Evolutionary conservation across 345 rosid species (phyloP), one percentile per base, ranked within the genome.

Genomic region (Brassica carinata): DNA sequence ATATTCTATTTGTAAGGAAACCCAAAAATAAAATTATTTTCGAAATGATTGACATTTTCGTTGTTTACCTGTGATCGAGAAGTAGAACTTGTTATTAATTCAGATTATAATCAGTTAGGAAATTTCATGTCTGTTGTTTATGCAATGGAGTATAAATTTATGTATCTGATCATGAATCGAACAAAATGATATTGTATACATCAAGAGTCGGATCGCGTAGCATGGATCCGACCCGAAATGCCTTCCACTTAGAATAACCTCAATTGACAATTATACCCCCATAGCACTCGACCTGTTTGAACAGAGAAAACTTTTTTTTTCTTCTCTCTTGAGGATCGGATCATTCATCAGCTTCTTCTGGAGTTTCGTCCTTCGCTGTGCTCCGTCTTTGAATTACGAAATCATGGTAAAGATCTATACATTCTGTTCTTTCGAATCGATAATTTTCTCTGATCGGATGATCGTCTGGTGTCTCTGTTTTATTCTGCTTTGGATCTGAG

Each of bases 351-450:
- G 72, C 8, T 23, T 74, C 7, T 48, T 73, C 33, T 40, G 29
- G 45, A 63, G 0, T 6, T 75, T 48, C 4, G 55, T 23, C 64
- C 9, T 59, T 59, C 30, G 33, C 40, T 67, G 53, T 76, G 74
- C 7, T 59, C 62, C 34, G 61, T 40, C 33, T 43, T 61, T 5
- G 74, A 30, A 29, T 43, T 31, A 45, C 70, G 40, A 63, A 77
- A 63, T 14, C 81, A 77, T 77, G 81, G 81, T 77, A 63, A 70
- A n/a, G 10, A 17, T 77, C 69, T 77, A n/a, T 2, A 15, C n/a
- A 15, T 30, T 64, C 10, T 27, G 38, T 30, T 23, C 30, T 51
- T 45, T 66, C 51, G 48, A 30, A 45, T 62, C 70, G 48, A 36
- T 11, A 5, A 13, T 62, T 19, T 19, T 40, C 9, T 61, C 14